A percentile compares a stretch with the other conserved stretches of the same genome.
Conservation (phyloP, 1,139 yeast species). For the Arxiozyma bovina region DNA sequence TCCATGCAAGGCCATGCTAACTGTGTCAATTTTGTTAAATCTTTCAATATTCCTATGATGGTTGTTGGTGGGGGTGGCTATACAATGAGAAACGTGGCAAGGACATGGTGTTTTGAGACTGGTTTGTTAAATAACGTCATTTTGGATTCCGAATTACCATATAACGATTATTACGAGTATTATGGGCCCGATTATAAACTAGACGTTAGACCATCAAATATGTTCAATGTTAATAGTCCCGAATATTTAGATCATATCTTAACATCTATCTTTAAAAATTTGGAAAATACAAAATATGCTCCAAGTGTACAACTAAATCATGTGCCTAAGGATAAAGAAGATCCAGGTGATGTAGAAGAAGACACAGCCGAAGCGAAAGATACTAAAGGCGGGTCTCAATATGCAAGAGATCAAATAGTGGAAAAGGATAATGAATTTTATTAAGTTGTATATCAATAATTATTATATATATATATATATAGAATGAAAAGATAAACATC, state of each 20-base stretch:
- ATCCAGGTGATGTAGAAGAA: constrained; percentile 74
- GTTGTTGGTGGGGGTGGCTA: constrained; percentile 98
- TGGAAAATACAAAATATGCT: constrained; percentile 85
- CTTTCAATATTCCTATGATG: constrained; percentile 80
- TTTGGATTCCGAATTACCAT: constrained; percentile 78
- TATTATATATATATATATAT: too few species aligned
- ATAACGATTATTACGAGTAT: constrained; percentile 93
- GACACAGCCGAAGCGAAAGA: constrained; percentile 68
- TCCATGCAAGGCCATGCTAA: constrained; percentile 93
- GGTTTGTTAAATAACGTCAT: constrained; percentile 75
- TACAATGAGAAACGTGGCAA: constrained; percentile 92
- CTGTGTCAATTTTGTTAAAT: constrained; percentile 82
- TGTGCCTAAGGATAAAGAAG: constrained; percentile 82
- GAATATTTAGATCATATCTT: constrained; percentile 84
- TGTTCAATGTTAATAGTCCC: constrained; percentile 93
- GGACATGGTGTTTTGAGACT: constrained; percentile 94
- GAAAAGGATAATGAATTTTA: constrained; percentile 62
- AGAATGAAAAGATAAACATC: too few species aligned
- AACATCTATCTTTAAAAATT: constrained; percentile 64
- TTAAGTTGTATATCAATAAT: constrained; percentile 6
- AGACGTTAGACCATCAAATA: constrained; percentile 90
- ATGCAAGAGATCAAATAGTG: constrained; percentile 66
- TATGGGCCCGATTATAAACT: constrained; percentile 92
- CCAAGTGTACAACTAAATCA: constrained; percentile 92
- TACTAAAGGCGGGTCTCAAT: constrained; percentile 84